Base-by-base conservation (phyloP, 805 yeast genomes). In the Saccharomycopsis schoenii region DNA sequence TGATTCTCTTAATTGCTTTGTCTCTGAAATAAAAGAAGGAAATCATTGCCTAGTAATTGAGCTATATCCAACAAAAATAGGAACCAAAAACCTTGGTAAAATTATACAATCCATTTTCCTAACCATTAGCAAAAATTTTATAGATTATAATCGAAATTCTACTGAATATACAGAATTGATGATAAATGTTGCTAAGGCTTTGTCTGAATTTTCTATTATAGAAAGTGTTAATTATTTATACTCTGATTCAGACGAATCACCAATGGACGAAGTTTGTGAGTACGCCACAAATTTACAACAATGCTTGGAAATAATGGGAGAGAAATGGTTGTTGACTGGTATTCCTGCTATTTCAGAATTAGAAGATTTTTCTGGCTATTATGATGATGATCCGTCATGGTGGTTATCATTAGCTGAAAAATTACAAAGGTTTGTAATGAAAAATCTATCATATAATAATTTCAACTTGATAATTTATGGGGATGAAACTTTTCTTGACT, bases 21-120 rank as follows among this genome's bases (percentile, higher is more conserved):
- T 56, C 1, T 79, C 82, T 21, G 63, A 67, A 1, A 66, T 80
- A 34, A 65, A 80, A 1, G 59, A 66, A 1, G 72, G 70, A 1
- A 71, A 75, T n/a, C 70, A 71, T 4, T 71, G 77, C 0, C 66
- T 88, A 1, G 75, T 79, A 9, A 59, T 87, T 3, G 86, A 85
- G 61, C 58, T 85, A 2, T 70, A 70, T 3, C 68, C 84, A 4
- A 81, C 87, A 0, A 67, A 69, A 1, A 62, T 69, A 1, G 91
- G 90, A 0, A 65, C 74, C 55, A 69, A 47, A 14, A 21, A 25
- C 10, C 29, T 68, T 24, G 70, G 75, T 14, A 67, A 2, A 25
- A 60, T 2, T 67, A 68, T 51, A 51, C 67, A 1, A 43, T 62
- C 0, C 37, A 55, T 6, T 66, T 72, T 8, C 63, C 68, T 11